phyloP scores from a whole-genome alignment of 208 protist genomes.

The Acanthamoeba triangularis region DNA sequence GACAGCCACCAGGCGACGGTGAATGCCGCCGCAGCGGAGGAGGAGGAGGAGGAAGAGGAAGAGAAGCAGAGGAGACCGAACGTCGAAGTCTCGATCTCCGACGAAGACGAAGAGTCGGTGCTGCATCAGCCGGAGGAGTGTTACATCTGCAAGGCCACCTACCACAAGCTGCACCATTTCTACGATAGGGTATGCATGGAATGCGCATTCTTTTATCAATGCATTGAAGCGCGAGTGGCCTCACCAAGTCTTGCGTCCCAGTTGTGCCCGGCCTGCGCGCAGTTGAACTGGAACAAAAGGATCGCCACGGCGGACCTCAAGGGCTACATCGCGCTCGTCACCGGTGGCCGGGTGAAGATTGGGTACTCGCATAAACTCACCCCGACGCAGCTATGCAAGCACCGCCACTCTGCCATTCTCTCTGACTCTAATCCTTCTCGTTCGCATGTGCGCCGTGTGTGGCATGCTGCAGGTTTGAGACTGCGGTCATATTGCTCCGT shows the following conservation, averaged over 20 bases:
- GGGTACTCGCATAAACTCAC: constrained; percentile 80
- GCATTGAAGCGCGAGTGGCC: no score
- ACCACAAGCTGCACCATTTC: constrained; percentile 46
- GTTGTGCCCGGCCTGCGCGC: constrained; percentile 96
- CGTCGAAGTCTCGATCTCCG: not conserved
- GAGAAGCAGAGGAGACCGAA: not conserved
- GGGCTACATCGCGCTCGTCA: constrained; percentile 96
- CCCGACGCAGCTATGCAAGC: not conserved
- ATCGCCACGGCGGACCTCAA: constrained; percentile 94
- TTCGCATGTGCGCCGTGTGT: not conserved
- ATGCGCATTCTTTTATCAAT: not conserved
- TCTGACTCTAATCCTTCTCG: not conserved
- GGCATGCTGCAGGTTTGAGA: not conserved
- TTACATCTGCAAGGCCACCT: constrained; percentile 71
- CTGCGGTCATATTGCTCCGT: constrained; percentile 83
- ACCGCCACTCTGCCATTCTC: not conserved
- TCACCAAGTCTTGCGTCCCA: not conserved
- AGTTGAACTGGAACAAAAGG: constrained; percentile 97
- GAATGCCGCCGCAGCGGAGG: not conserved
- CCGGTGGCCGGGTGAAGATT: constrained; percentile 91
- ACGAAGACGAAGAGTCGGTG: not conserved
- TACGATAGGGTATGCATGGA: constrained; percentile 7
- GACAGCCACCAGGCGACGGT: not conserved
- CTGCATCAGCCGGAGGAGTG: constrained; percentile 45
- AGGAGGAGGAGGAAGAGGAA: not conserved